A percentile compares a stretch with the other conserved stretches of the same genome.
phyloP scores from a whole-genome alignment of 78 protist species.

The Dictyostelium discoideum region DNA sequence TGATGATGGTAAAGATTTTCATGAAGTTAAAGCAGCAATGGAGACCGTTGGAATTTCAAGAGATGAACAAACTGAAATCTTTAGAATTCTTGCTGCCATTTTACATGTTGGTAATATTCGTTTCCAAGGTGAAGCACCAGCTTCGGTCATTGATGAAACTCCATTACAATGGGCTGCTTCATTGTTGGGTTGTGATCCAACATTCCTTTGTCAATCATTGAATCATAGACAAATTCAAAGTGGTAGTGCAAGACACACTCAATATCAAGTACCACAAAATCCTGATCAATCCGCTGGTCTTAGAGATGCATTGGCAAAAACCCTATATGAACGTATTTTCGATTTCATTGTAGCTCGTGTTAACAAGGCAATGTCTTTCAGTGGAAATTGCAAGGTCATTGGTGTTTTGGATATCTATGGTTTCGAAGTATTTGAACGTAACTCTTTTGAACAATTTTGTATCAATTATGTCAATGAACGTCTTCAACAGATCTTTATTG shows the following conservation, averaged over 20 bases:
- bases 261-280: conserved; percentile 82
- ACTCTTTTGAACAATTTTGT: conserved; percentile 94
- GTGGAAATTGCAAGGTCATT: conserved; percentile 83
- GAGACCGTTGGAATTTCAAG: conserved; percentile 61
- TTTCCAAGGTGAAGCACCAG: conserved; percentile 83
- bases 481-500: conserved; percentile 87
- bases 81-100: conserved; percentile 84
- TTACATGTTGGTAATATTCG: conserved; percentile 85
- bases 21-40: conserved; percentile 71
- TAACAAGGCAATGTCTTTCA: conserved; percentile 83
- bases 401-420: conserved; percentile 96
- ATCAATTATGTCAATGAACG: conserved; percentile 95
- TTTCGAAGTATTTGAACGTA: conserved; percentile 91
- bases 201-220: conserved; percentile 73
- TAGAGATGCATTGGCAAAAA: conserved; percentile 94
- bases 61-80: conserved; percentile 75
- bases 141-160: conserved; percentile 40
- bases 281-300: conserved; percentile 86
- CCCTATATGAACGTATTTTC: conserved; percentile 90
- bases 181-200: conserved; percentile 61
- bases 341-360: conserved; percentile 88
- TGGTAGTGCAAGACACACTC: conserved; percentile 77
- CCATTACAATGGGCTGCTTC: conserved; percentile 74
- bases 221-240: conserved; percentile 78
- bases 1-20: conserved; percentile 72